Percentiles rank a stretch among this genome's conserved stretches.
Conservation (phyloP, 1,284 basidiomycete species). For the Pterulicium gracile region DNA sequence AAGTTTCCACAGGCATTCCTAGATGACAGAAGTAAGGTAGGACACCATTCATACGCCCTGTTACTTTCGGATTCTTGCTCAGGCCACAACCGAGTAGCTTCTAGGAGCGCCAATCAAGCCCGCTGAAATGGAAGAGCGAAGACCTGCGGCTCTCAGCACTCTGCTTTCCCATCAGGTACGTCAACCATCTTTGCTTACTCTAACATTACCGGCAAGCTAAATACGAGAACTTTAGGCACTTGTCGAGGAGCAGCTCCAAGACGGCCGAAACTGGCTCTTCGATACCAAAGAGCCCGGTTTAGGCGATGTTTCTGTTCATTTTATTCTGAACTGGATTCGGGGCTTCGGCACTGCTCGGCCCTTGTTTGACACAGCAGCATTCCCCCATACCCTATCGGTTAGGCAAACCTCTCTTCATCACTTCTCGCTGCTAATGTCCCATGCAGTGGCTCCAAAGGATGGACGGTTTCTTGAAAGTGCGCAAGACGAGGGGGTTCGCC, state of each 20-base stretch:
- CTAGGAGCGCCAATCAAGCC: conserved; percentile 25
- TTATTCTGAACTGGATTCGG: conserved; percentile 33
- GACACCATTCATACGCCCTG: too few species aligned
- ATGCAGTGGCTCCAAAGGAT: not conserved
- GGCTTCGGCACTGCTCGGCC: conserved; percentile 22
- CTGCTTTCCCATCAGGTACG: conserved; percentile 31
- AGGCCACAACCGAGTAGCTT: too few species aligned
- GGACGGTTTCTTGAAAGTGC: not conserved
- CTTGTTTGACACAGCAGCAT: conserved; percentile 26
- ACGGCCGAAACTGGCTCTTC: conserved; percentile 49
- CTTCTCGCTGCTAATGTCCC: not conserved
- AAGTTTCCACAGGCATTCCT: conserved; percentile 37
- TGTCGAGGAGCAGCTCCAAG: conserved; percentile 40
- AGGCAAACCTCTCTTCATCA: conserved; percentile 9
- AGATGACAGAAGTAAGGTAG: conserved; percentile 34
- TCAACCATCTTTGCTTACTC: conserved; percentile 1
- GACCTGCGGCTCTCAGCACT: conserved; percentile 21
- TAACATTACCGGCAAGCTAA: not conserved
- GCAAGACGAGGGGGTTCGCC: not conserved
- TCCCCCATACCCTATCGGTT: conserved; percentile 32
- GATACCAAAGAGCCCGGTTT: conserved; percentile 39
- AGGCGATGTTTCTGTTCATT: conserved; percentile 40
- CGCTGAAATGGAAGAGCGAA: conserved; percentile 20
- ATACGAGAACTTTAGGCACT: conserved; percentile 21
- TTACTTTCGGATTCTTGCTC: too few species aligned